phyloP scores from a whole-genome alignment of 78 protist genomes.

The slime mould (Dictyostelium discoideum) region dicty_2.7 NC_007089.4:2433001-2433500 shows the following conservation, averaged over 20 bases:
- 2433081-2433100: background rate
- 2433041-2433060: too few relatives aligned
- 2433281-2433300: background rate
- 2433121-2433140: background rate
- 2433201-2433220: background rate
- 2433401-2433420: background rate
- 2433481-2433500: background rate
- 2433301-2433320: background rate
- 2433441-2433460: background rate
- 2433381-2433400: background rate
- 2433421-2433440: background rate
- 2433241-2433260: background rate
- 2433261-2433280: background rate
- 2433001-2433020: background rate
- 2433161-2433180: too few relatives aligned
- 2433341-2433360: too few relatives aligned
- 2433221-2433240: background rate
- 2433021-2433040: background rate
- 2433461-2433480: background rate
- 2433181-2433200: too few relatives aligned
- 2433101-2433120: background rate
- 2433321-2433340: background rate
- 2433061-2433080: background rate
- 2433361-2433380: too few relatives aligned
- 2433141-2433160: background rate